A percentile compares a stretch with the other conserved stretches of the same genome.
Conservation (phyloP, 495 filamentous ascomycete species). For the Neurospora tetrasperma region DNA sequence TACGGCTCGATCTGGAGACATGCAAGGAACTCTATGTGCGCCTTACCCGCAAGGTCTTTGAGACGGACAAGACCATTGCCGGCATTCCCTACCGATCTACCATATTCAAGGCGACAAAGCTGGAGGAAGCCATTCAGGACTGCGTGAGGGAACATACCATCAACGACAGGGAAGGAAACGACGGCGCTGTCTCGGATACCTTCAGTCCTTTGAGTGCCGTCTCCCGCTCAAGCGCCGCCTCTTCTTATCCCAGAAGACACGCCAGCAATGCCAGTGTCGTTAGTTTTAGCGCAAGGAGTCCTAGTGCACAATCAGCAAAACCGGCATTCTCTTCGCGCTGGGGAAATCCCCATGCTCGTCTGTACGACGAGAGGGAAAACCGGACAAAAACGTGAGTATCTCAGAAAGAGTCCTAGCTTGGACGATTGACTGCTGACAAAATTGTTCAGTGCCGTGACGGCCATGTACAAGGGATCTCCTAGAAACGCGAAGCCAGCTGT, state of each 20-base stretch:
- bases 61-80: constrained; percentile 94
- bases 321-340: constrained; percentile 36
- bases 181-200: constrained; percentile 26
- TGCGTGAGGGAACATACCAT: constrained; percentile 82
- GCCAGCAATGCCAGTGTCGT: constrained; percentile 52
- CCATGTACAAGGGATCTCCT: constrained; percentile 73
- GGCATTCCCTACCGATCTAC: constrained; percentile 91
- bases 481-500: constrained; percentile 56
- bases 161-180: constrained; percentile 72
- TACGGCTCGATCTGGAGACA: constrained; percentile 86
- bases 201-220: constrained; percentile 21
- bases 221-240: constrained; percentile 29
- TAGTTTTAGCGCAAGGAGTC: constrained; percentile 47
- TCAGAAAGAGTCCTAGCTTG: not conserved
- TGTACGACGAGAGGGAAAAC: constrained; percentile 77
- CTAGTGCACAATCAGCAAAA: constrained; percentile 22
- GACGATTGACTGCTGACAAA: constrained; percentile 19
- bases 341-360: constrained; percentile 51
- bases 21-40: constrained; percentile 94
- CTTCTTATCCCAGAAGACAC: constrained; percentile 30
- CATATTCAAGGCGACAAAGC: constrained; percentile 87
- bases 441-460: constrained; percentile 64
- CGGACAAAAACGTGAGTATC: constrained; percentile 80
- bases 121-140: constrained; percentile 88
- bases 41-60: constrained; percentile 88